These are phyloP conservation scores for Xylariaceae sp. DNA, from an alignment of 2,329 filamentous ascomycete species.

Conservation along the genomic window DNA sequence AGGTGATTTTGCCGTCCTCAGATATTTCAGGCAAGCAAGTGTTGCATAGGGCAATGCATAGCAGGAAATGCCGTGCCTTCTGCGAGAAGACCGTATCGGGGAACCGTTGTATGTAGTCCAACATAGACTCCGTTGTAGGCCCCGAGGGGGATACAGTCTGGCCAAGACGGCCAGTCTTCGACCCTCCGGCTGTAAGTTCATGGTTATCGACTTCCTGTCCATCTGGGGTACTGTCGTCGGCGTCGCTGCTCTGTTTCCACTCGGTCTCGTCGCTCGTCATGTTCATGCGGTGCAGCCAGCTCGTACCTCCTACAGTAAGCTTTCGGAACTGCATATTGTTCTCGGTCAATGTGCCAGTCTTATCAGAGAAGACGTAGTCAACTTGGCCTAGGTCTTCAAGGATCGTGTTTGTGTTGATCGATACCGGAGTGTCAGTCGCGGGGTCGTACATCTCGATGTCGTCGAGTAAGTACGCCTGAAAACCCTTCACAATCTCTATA, in stretches of 20 bases:
- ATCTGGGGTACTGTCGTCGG: neutral
- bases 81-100: slow-evolving; percentile 72
- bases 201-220: slow-evolving; percentile 10
- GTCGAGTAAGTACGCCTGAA: slow-evolving; percentile 66
- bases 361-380: slow-evolving; percentile 86
- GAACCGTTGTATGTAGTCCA: slow-evolving; percentile 69
- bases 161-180: slow-evolving; percentile 30
- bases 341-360: slow-evolving; percentile 89
- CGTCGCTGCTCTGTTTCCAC: neutral
- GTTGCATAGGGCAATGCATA: slow-evolving; percentile 83
- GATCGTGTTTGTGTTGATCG: slow-evolving; percentile 89
- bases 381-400: slow-evolving; percentile 91
- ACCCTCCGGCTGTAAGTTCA: slow-evolving; percentile 32
- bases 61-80: slow-evolving; percentile 74
- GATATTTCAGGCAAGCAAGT: slow-evolving; percentile 83
- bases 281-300: slow-evolving; percentile 81
- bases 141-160: slow-evolving; percentile 41
- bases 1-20: slow-evolving; percentile 65
- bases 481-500: slow-evolving; percentile 80
- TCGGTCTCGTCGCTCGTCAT: slow-evolving; percentile 32
- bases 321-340: slow-evolving; percentile 96
- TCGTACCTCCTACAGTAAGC: slow-evolving; percentile 79
- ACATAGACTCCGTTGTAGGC: slow-evolving; percentile 64
- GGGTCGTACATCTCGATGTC: slow-evolving; percentile 91
- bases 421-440: slow-evolving; percentile 75